phyloP scores from a whole-genome alignment of 495 filamentous ascomycete species.

The Eremomyces bilateralis region DNA sequence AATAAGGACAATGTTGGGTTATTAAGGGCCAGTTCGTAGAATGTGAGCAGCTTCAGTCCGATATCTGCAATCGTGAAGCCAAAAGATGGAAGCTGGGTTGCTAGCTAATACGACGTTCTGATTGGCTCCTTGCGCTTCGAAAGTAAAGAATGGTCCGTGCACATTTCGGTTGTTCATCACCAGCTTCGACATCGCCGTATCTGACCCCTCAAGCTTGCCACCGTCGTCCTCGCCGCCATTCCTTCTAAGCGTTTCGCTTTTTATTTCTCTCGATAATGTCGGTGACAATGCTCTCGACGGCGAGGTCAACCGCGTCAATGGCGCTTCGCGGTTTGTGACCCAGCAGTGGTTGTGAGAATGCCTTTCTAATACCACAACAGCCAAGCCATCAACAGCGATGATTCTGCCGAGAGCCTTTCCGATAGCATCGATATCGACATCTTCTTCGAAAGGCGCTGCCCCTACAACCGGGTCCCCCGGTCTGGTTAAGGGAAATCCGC shows the following conservation, averaged over 20 bases:
- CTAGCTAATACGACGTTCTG: too few species aligned
- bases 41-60: too few species aligned
- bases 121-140: too few species aligned
- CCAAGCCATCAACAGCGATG: conserved; percentile 36
- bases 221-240: conserved; percentile 7
- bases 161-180: conserved; percentile 9
- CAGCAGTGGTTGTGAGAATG: conserved; percentile 17
- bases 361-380: conserved; percentile 23
- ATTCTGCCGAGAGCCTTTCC: conserved; percentile 31
- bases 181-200: conserved; percentile 1
- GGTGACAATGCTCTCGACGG: conserved; percentile 37
- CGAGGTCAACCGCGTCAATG: conserved; percentile 41
- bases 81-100: too few species aligned
- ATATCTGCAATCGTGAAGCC: too few species aligned
- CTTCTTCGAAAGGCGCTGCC: conserved; percentile 33
- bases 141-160: too few species aligned
- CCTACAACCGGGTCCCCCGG: conserved; percentile 15
- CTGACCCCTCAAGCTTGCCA: conserved; percentile 6
- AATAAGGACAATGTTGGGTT: too few species aligned
- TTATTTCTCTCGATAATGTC: conserved; percentile 7
- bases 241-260: conserved; percentile 2
- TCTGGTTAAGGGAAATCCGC: conserved; percentile 15
- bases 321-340: conserved; percentile 42
- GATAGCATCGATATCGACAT: conserved; percentile 36
- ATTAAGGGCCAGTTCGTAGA: too few species aligned